Evolutionary conservation across 2,329 filamentous ascomycete genomes (phyloP), one percentile per base, ranked within the genome.

Genomic region (Magnaporthales sp.): DNA sequence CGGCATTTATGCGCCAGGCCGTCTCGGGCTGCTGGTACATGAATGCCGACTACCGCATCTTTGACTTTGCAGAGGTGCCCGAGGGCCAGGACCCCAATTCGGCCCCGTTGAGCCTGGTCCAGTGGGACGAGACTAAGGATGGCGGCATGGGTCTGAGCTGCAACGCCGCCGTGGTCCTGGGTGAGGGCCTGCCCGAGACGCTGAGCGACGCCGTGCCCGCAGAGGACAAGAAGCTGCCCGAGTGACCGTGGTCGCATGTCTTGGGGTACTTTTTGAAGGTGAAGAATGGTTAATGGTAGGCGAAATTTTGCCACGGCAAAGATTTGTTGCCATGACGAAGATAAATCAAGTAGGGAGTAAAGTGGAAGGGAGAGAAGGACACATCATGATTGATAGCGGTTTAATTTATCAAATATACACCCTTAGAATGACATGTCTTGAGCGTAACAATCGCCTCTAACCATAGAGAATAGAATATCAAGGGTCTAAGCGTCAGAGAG

Each of bases 11-110:
- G 68, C 77, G 87, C n/a, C 74, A 79, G 3, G 85, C 81, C 9
- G 81, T 90, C 8, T 81, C 80, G 9, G 83, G 86, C 1, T 78
- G 78, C 69, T 84, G 78, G 77, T 87, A 80, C 71, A 84, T 82
- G 73, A 90, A 90, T 69, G 84, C 83, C 11, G 88, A 90, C 71
- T 90, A 86, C 74, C 81, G 88, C 13, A 77, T 89, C 31, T 90
- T 89, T 71, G 81, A 85, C 22, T 86, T 87, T 69, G 79, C 73
- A 11, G 73, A 72, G 63, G 64, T 27, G 22, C 46, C 51, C 56
- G 68, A 22, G 1, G 69, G 68, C 2, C 69, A 75, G 1, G 69
- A 67, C 2, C 69, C 75, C 2, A 75, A 75, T 5, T 75, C 22
- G 29, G 19, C 11, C 8, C 54, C 64, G 4, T 46, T 31, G n/a